Percentiles rank a stretch among this genome's conserved stretches.
phyloP scores from a whole-genome alignment of 2,329 filamentous ascomycete species.

The Cordyceps fumosorosea region DNA sequence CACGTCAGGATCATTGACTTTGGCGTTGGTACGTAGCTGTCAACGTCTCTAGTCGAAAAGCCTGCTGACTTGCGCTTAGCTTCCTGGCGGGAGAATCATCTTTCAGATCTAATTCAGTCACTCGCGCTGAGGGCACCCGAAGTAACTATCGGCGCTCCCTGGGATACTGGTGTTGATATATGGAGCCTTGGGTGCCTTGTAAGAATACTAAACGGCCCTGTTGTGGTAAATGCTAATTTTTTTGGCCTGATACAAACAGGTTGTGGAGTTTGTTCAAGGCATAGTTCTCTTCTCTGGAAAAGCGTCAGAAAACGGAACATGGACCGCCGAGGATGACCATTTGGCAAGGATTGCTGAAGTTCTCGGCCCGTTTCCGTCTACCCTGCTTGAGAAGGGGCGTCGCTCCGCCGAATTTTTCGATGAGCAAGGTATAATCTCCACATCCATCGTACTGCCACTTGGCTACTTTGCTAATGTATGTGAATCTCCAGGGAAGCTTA shows the following conservation, averaged over 20 bases:
- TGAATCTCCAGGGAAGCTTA: background rate
- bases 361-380: background rate
- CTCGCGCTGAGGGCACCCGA: slow-evolving; percentile 20
- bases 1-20: slow-evolving; percentile 12
- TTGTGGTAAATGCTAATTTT: background rate
- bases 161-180: slow-evolving; percentile 18
- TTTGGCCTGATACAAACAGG: background rate
- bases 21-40: background rate
- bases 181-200: slow-evolving; percentile 19
- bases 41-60: background rate
- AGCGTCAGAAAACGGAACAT: background rate
- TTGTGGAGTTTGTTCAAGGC: slow-evolving; percentile 5
- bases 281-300: slow-evolving; percentile 1
- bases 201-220: background rate
- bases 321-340: slow-evolving; percentile 6
- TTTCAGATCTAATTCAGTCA: slow-evolving; percentile 20
- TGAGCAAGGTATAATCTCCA: background rate
- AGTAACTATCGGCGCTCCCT: slow-evolving; percentile 20
- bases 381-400: background rate
- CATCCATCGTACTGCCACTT: background rate
- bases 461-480: background rate
- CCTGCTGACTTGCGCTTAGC: slow-evolving; percentile 14
- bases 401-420: background rate
- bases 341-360: background rate
- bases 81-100: slow-evolving; percentile 18